phyloP scores from a whole-genome alignment of 352 stramenopile species.

The Phytopythium helicoides region DNA sequence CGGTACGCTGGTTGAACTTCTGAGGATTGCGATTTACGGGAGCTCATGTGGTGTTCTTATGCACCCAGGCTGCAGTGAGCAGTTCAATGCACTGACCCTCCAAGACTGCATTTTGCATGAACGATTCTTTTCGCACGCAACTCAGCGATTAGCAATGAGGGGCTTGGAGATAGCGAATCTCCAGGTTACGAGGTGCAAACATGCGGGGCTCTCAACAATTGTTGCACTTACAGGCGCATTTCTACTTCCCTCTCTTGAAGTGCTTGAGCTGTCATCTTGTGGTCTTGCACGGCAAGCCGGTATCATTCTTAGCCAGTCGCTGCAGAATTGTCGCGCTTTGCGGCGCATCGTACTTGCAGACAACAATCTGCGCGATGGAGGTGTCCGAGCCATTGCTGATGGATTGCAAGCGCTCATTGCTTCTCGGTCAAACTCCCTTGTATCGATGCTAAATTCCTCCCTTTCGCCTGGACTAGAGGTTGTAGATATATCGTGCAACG shows the following conservation, averaged over 20 bases:
- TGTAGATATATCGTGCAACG: constrained; percentile 45
- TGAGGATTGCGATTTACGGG: neutral
- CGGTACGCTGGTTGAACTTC: constrained; percentile 1
- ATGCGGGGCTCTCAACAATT: constrained; percentile 58
- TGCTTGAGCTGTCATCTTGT: constrained; percentile 49
- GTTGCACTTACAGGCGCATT: constrained; percentile 37
- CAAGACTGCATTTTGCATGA: constrained; percentile 44
- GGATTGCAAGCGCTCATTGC: constrained; percentile 25
- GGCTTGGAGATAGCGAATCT: constrained; percentile 21
- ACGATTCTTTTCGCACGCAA: constrained; percentile 24
- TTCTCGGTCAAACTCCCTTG: constrained; percentile 8
- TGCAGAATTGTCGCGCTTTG: constrained; percentile 29
- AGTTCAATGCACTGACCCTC: constrained; percentile 27
- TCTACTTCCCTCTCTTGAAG: constrained; percentile 30
- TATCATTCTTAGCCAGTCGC: constrained; percentile 58
- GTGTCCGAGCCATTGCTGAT: constrained; percentile 46
- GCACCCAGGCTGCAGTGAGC: constrained; percentile 11
- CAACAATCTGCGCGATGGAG: constrained; percentile 58
- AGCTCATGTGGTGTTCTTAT: neutral
- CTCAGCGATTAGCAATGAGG: constrained; percentile 21
- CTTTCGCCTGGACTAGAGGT: constrained; percentile 23
- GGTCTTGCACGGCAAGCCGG: constrained; percentile 50
- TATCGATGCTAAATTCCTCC: neutral
- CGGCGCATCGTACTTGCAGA: constrained; percentile 33
- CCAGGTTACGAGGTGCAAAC: constrained; percentile 34